A percentile compares a stretch with the other conserved stretches of the same genome.
phyloP scores from a whole-genome alignment of 495 filamentous ascomycete species.

The Neurospora discreta region DNA sequence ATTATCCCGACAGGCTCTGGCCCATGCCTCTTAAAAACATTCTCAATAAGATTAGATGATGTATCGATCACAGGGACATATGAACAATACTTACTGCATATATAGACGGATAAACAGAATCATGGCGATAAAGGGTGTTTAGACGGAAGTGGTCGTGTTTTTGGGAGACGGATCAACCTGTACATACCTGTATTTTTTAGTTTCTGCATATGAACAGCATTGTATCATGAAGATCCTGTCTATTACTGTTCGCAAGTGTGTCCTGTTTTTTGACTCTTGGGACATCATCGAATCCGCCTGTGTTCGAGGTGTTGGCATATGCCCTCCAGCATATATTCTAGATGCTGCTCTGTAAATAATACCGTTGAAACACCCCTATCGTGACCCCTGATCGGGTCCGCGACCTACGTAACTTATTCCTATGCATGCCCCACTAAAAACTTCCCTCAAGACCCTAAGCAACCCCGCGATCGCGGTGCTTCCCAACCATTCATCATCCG shows the following conservation, averaged over 20 bases:
- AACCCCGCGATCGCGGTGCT: conserved; percentile 14
- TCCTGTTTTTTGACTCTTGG: background rate
- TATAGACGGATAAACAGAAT: background rate
- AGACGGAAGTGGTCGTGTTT: background rate
- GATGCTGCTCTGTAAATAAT: background rate
- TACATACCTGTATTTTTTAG: background rate
- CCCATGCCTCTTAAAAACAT: background rate
- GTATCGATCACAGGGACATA: background rate
- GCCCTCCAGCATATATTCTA: background rate
- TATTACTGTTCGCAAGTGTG: background rate
- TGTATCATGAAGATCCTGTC: background rate
- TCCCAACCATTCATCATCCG: background rate
- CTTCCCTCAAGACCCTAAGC: background rate
- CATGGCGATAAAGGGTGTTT: background rate
- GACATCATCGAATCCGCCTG: background rate
- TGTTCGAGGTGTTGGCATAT: background rate
- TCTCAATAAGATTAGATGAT: background rate
- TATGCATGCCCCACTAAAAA: conserved; percentile 6
- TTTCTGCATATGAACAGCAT: background rate
- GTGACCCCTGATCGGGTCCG: background rate
- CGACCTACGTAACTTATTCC: background rate
- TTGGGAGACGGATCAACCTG: background rate
- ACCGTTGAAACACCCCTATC: background rate
- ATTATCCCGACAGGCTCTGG: background rate
- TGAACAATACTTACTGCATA: background rate